Conservation (phyloP, 805 yeast species). For the Nakazawaea holstii region DNA sequence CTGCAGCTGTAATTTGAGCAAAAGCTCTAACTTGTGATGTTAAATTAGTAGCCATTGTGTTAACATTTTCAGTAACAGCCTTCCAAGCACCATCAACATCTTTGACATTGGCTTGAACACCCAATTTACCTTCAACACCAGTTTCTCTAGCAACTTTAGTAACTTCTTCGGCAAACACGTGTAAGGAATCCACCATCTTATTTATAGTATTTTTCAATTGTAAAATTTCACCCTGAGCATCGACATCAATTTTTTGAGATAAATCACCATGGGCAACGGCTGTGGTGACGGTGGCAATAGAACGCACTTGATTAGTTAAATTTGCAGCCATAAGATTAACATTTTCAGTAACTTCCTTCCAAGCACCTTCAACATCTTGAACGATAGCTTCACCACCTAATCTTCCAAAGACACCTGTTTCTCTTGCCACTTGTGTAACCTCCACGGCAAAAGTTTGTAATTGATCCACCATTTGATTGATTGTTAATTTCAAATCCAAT, state of each 20-base stretch:
- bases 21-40: slow-evolving; percentile 91
- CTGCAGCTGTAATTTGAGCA: slow-evolving; percentile 91
- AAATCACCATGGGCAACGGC: slow-evolving; percentile 91
- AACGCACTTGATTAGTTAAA: slow-evolving; percentile 81
- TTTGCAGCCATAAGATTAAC: slow-evolving; percentile 87
- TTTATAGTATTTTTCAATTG: slow-evolving; percentile 83
- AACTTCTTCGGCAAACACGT: slow-evolving; percentile 83
- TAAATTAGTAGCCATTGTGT: slow-evolving; percentile 90
- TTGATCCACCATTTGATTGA: slow-evolving; percentile 87
- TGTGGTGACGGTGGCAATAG: slow-evolving; percentile 85
- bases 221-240: slow-evolving; percentile 85
- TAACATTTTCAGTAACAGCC: slow-evolving; percentile 85
- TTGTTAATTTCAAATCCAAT: slow-evolving; percentile 72
- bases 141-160: slow-evolving; percentile 89
- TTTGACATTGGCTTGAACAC: slow-evolving; percentile 86
- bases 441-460: slow-evolving; percentile 77
- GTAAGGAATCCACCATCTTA: slow-evolving; percentile 89
- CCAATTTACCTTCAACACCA: slow-evolving; percentile 89
- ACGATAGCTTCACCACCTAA: slow-evolving; percentile 87
- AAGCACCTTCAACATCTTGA: slow-evolving; percentile 80
- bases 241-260: slow-evolving; percentile 80
- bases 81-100: slow-evolving; percentile 93
- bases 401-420: slow-evolving; percentile 80
- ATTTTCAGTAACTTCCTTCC: slow-evolving; percentile 87
- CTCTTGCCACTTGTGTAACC: slow-evolving; percentile 83